Percentiles rank a stretch among this genome's conserved stretches.
These are phyloP conservation scores for Dicorynia guianensis DNA, from an alignment of 306 rosid genomes.

Conservation along the genomic window DNA sequence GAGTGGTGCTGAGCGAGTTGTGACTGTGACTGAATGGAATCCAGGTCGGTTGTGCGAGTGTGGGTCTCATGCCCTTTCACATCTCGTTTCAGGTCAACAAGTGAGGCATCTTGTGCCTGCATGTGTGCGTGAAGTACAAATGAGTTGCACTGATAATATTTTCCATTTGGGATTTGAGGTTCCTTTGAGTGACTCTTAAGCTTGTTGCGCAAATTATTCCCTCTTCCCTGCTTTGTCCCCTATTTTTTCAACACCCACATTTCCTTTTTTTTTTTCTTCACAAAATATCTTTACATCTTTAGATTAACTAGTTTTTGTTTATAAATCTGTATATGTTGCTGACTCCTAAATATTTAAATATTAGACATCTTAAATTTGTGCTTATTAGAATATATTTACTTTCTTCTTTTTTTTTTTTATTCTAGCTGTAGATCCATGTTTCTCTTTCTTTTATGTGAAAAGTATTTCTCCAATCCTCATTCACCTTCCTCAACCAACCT, in stretches of 20 bases:
- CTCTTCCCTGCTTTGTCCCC: conserved; percentile 43
- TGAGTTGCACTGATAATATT: conserved; percentile 21
- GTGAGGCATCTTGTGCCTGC: conserved; percentile 6
- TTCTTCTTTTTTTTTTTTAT: too few species aligned
- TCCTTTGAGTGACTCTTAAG: conserved; percentile 43
- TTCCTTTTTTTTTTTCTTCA: conserved; percentile 2
- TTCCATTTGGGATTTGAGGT: conserved; percentile 1
- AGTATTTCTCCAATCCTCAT: too few species aligned
- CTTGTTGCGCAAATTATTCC: conserved; percentile 40
- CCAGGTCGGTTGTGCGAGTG: conserved; percentile 34
- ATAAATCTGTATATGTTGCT: too few species aligned
- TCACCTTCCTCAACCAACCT: too few species aligned
- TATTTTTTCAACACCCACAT: conserved; percentile 33
- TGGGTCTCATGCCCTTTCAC: conserved; percentile 12
- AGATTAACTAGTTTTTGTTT: too few species aligned
- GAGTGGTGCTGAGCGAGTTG: conserved; percentile 38
- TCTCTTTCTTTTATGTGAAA: too few species aligned
- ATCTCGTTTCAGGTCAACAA: conserved; percentile 5
- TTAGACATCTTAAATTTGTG: too few species aligned
- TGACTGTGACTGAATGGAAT: conserved; percentile 35
- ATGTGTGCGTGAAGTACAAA: conserved; percentile 5
- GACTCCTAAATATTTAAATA: too few species aligned
- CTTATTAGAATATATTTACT: too few species aligned
- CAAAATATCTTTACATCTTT: too few species aligned
- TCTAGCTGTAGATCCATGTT: too few species aligned